Evolutionary conservation across 2,329 filamentous ascomycete genomes (phyloP), one percentile per base, ranked within the genome.

Genomic region (Trichoderma asperellum): DNA sequence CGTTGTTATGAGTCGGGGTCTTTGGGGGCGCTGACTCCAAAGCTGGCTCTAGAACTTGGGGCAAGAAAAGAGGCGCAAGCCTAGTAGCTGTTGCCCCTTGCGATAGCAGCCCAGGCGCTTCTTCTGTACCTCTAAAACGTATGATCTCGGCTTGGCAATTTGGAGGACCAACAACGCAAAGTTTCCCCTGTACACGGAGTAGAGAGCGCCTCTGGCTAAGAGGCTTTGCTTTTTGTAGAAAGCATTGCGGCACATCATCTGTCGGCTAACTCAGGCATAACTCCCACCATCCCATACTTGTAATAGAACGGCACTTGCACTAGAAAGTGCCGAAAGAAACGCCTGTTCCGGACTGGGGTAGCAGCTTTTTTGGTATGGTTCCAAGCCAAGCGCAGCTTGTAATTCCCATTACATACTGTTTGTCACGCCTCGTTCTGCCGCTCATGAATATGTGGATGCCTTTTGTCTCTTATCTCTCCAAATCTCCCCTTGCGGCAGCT

Each of bases 271-370:
- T 29, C 37, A 52, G 63, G 43, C 55, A 49, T 43, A 24, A 55
- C 29, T 18, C 57, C 62, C 29, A 34, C 62, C 35, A 35, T 57
- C 34, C 40, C 40, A 18, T 10, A 43, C 40, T n/a, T 43, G 37
- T 52, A 64, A 52, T 57, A 49, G 63, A 59, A 24, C 63, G 63
- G 63, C 63, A 67, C 63, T 67, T 67, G 63, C 14, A 43, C 40
- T 59, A 40, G n/a, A 49, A 67, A 67, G 63, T 67, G 63, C 63
- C 63, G 63, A 59, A 67, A 14, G n/a, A 37, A 59, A 59, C 43
- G 63, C 63, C 35, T 67, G 43, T 37, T 67, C 29, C 21, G 27
- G 55, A 67, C 53, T 37, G 53, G 63, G 63, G 55, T 24, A 34
- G 37, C 21, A 49, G 27, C 21, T 58, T 35, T 37, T 57, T 34